A percentile compares a stretch with the other conserved stretches of the same genome.
Evolutionary conservation across 805 yeast species (phyloP).

Genomic region (Gaillardinia entomophila): DNA sequence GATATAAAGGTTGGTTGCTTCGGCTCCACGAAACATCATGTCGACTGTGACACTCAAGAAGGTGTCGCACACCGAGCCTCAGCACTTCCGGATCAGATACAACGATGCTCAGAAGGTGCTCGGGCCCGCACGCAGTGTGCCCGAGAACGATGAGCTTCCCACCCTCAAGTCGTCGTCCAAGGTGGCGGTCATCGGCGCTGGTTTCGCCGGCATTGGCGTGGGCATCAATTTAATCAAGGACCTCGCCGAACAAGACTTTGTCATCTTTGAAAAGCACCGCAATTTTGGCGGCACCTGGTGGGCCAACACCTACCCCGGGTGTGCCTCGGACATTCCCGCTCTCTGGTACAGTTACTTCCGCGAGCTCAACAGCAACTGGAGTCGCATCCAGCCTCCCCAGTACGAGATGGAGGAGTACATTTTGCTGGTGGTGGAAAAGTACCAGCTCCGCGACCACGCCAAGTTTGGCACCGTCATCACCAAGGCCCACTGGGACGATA

Average conservation of each 20-base stretch:
- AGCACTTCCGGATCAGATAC: constrained; percentile 20
- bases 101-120: constrained; percentile 22
- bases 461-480: constrained; percentile 17
- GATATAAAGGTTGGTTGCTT: too few species aligned
- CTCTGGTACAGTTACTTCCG: constrained; percentile 32
- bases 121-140: constrained; percentile 14
- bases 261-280: constrained; percentile 33
- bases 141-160: constrained; percentile 13
- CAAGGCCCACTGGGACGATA: constrained; percentile 16
- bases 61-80: constrained; percentile 28
- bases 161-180: constrained; percentile 18
- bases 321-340: constrained; percentile 41
- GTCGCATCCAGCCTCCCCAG: constrained; percentile 35
- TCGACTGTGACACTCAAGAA: constrained; percentile 19
- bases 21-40: too few species aligned
- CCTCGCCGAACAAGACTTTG: constrained; percentile 23
- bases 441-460: constrained; percentile 16
- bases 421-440: constrained; percentile 22
- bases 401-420: constrained; percentile 38
- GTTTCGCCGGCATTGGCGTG: constrained; percentile 33
- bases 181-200: constrained; percentile 35
- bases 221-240: constrained; percentile 21
- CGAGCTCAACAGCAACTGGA: constrained; percentile 32
- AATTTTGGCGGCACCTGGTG: constrained; percentile 41
- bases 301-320: constrained; percentile 41